Conservation (phyloP, 331 rosid genomes). For the Phaseolus coccineus region DNA sequence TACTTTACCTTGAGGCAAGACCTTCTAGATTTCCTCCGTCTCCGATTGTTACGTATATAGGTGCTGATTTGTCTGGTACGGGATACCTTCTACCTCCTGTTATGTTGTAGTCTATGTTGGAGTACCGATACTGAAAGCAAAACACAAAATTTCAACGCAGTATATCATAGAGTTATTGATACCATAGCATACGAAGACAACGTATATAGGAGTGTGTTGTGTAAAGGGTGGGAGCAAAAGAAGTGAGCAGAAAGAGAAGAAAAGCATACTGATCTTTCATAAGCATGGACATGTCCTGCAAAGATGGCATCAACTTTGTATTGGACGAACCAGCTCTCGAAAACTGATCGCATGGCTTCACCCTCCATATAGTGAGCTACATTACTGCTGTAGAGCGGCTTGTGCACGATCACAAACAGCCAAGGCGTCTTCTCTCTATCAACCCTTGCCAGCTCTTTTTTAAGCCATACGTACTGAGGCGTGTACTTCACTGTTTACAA, state of each 20-base stretch:
- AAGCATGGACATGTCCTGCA: slow-evolving; percentile 71
- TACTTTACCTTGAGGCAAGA: slow-evolving; percentile 77
- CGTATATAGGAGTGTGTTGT: slow-evolving; percentile 1
- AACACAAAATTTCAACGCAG: slow-evolving; percentile 32
- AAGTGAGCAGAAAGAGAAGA: slow-evolving; percentile 5
- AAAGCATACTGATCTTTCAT: slow-evolving; percentile 69
- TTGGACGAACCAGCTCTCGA: slow-evolving; percentile 59
- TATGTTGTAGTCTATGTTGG: slow-evolving; percentile 74
- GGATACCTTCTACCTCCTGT: slow-evolving; percentile 73
- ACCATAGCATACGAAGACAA: neutral
- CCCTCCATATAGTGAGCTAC: slow-evolving; percentile 70
- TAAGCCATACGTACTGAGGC: slow-evolving; percentile 60
- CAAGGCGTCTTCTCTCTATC: slow-evolving; percentile 69
- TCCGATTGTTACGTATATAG: slow-evolving; percentile 93
- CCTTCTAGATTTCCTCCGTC: slow-evolving; percentile 99
- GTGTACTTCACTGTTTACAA: slow-evolving; percentile 60
- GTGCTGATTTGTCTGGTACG: slow-evolving; percentile 80
- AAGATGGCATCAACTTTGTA: slow-evolving; percentile 62
- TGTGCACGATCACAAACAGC: slow-evolving; percentile 68
- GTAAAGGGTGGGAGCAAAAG: neutral
- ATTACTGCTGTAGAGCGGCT: slow-evolving; percentile 59
- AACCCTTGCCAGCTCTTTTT: slow-evolving; percentile 52
- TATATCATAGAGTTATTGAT: too few species aligned
- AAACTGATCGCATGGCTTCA: slow-evolving; percentile 64
- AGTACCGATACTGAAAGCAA: slow-evolving; percentile 76